Evolutionary conservation across 2,329 filamentous ascomycete genomes (phyloP).

Genomic region (Aureobasidium zeae): DNA sequence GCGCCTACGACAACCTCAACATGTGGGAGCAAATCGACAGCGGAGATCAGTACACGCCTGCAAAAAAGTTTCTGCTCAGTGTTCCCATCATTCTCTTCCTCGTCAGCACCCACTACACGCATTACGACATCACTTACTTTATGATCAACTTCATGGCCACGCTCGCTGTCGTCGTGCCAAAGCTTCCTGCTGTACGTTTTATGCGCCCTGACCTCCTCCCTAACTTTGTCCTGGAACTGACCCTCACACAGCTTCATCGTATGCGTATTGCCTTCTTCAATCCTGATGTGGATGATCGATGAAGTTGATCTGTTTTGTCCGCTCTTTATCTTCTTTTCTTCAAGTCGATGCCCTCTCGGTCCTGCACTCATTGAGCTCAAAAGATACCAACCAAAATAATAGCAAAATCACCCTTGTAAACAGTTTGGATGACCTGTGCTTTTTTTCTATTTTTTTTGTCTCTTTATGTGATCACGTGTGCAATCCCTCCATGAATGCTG

Average conservation of each 20-base stretch:
- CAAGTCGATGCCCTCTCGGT: neutral
- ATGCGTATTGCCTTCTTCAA: conserved; percentile 31
- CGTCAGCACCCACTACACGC: conserved; percentile 95
- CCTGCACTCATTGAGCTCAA: conserved; percentile 12
- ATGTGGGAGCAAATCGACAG: conserved; percentile 99
- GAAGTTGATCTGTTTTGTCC: conserved; percentile 1
- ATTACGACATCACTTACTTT: conserved; percentile 95
- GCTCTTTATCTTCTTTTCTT: neutral
- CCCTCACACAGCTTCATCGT: conserved; percentile 26
- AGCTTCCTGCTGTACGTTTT: conserved; percentile 77
- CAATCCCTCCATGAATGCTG: too few species aligned
- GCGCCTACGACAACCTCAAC: conserved; percentile 97
- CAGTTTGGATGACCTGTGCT: too few species aligned
- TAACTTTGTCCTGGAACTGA: neutral
- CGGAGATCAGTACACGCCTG: conserved; percentile 94
- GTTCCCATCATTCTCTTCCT: conserved; percentile 93
- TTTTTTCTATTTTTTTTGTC: too few species aligned
- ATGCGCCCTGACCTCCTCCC: conserved; percentile 6
- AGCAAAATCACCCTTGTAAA: too few species aligned
- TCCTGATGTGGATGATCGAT: conserved; percentile 23
- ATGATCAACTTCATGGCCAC: conserved; percentile 94
- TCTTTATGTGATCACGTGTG: too few species aligned
- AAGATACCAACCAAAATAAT: conserved; percentile 16
- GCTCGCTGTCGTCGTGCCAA: conserved; percentile 87
- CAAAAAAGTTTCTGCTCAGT: conserved; percentile 94